Base-by-base conservation (phyloP, 129 eudicot species). In the Arctium lappa region DNA sequence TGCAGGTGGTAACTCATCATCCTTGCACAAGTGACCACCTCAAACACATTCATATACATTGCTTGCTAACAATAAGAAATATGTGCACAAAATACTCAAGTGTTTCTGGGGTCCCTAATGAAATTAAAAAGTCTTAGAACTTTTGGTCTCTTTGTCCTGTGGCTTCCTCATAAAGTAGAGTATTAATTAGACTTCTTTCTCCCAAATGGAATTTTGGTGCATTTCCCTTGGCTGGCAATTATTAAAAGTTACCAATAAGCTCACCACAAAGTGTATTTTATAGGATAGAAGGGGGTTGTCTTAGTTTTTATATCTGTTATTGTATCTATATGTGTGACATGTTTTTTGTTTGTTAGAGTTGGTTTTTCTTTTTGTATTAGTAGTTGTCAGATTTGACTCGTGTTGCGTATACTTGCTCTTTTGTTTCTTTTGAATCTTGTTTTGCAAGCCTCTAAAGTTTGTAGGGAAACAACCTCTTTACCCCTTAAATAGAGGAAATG, bases 1-100 rank as follows among this genome's bases (percentile, higher is more conserved):
- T 2, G 84, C 86, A 22, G 81, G 82, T 46, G 68, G 38, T 72
- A 77, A 83, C 76, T 78, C 73, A 40, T 40, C 84, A 44, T 44
- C 84, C 18, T 85, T 82, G 73, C 83, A 66, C 34, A 86, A 88
- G 84, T 84, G 76, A 75, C 66, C 50, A 36, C 8, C 27, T 60
- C 27, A 4, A 69, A 46, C 31, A 78, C 46, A 73, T 84, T 65
- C 50, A 69, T 84, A 84, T 73, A 77, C 74, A 83, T 83, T 38
- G 42, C 46, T 83, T 53, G 42, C 74, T 62, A 74, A 65, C 71
- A 44, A 73, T 56, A 65, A 73, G 75, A 84, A 65, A 74, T 74
- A 79, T 79, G 84, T 72, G 79, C 82, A 16, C 53, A 37, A 53
- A 69, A 27, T 50, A 37, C 70, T 22, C 9, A 42, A 68, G 15